Conservation (phyloP, 2,329 filamentous ascomycete species). For the Alternaria sp. region DNA sequence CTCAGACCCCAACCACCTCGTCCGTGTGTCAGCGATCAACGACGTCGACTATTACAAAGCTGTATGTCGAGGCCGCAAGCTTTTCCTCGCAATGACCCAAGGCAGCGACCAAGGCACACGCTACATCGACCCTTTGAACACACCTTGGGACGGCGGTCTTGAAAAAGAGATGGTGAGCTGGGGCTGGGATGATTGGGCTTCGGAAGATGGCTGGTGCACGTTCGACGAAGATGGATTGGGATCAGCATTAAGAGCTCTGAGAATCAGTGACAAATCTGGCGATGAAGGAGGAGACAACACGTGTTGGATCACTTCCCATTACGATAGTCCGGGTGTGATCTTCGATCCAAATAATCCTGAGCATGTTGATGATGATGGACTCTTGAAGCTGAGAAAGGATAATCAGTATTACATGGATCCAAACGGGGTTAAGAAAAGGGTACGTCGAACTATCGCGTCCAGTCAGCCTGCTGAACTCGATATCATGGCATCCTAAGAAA, state of each 20-base stretch:
- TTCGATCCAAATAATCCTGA: not conserved
- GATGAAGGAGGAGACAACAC: not conserved
- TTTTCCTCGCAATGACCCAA: conserved; percentile 1
- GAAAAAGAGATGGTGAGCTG: not conserved
- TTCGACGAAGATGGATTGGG: not conserved
- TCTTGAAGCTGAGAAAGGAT: not conserved
- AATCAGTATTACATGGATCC: conserved; percentile 1
- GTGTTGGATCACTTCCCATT: not conserved
- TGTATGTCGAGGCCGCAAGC: conserved; percentile 1
- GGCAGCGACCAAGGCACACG: conserved; percentile 2
- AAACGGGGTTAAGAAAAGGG: not conserved
- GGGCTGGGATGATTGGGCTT: not conserved
- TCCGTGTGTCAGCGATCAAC: not conserved
- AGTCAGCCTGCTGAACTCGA: not conserved
- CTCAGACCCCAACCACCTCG: not conserved
- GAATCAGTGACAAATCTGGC: not conserved
- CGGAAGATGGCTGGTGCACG: not conserved
- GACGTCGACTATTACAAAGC: not conserved
- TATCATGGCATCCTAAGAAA: not conserved
- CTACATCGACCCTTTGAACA: not conserved
- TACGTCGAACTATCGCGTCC: not conserved
- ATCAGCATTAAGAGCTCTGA: not conserved
- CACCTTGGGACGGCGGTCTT: not conserved
- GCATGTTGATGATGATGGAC: not conserved
- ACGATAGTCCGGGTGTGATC: not conserved